Conservation (phyloP, 805 yeast genomes). For the Kurtzmaniella fragi region DNA sequence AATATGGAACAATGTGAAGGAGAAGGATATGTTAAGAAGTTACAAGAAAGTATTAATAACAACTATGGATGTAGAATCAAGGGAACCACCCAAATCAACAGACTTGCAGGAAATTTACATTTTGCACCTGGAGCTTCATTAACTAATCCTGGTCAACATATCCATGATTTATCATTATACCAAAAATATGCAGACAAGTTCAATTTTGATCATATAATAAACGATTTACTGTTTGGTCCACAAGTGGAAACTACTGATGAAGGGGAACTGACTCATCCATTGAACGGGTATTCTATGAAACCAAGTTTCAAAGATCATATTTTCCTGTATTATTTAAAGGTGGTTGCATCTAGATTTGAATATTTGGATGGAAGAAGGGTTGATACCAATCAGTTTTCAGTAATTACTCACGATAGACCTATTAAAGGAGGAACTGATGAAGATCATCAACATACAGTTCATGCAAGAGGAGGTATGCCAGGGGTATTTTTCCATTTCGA, state of each 20-base stretch:
- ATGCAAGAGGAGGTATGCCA: conserved; percentile 83
- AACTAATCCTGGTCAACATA: conserved; percentile 56
- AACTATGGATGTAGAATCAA: conserved; percentile 83
- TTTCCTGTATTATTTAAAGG: conserved; percentile 77
- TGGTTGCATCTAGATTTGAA: conserved; percentile 85
- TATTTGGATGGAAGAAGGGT: conserved; percentile 44
- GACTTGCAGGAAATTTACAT: conserved; percentile 87
- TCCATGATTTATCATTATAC: conserved; percentile 81
- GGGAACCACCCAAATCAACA: conserved; percentile 74
- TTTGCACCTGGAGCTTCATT: conserved; percentile 92
- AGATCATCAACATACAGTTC: conserved; percentile 84
- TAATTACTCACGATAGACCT: conserved; percentile 84
- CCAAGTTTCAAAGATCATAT: conserved; percentile 53
- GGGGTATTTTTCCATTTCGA: conserved; percentile 86
- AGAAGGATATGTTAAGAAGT: conserved; percentile 73
- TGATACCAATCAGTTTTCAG: conserved; percentile 89
- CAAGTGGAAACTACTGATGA: conserved; percentile 18
- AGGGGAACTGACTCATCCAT: conserved; percentile 52
- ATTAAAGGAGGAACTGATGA: conserved; percentile 81
- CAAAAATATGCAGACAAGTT: conserved; percentile 49
- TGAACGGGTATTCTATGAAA: conserved; percentile 47
- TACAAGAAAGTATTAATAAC: conserved; percentile 48
- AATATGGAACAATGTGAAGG: conserved; percentile 85
- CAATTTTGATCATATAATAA: conserved; percentile 71
- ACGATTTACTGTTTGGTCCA: conserved; percentile 81